These are phyloP conservation scores for Dunaliella salina DNA, from an alignment of 163 green algal species.

Conservation along the genomic window DNA sequence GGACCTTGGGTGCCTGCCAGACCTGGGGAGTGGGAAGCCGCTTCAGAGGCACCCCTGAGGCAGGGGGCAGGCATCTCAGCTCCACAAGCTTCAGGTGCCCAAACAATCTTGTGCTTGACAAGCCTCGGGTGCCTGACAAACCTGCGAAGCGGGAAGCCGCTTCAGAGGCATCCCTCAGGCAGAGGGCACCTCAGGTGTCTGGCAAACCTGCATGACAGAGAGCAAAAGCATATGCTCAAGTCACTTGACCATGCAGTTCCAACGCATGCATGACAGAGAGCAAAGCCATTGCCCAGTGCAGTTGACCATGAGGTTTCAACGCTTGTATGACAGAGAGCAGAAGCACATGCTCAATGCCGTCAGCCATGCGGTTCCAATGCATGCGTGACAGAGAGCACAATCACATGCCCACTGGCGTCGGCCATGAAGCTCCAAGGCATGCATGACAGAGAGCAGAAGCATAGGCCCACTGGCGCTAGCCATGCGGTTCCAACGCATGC, in stretches of 20 bases:
- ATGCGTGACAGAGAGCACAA: too few species aligned
- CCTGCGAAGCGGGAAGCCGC: too few species aligned
- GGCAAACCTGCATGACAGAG: background rate
- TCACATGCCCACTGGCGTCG: too few species aligned
- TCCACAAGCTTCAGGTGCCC: background rate
- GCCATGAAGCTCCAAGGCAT: background rate
- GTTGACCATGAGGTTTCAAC: background rate
- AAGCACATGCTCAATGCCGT: background rate
- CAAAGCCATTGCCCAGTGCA: too few species aligned
- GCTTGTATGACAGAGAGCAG: background rate
- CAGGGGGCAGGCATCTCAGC: too few species aligned
- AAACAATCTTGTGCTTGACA: background rate
- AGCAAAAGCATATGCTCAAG: background rate
- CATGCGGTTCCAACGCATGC: background rate
- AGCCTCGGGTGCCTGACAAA: too few species aligned
- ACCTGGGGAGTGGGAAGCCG: too few species aligned
- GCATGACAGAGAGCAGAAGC: background rate
- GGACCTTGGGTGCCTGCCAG: too few species aligned
- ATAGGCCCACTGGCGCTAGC: too few species aligned
- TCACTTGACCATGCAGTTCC: background rate
- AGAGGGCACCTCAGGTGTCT: background rate
- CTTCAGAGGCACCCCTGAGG: background rate
- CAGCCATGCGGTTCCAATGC: too few species aligned
- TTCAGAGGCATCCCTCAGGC: background rate
- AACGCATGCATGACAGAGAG: too few species aligned